Evolutionary conservation across 2,329 filamentous ascomycete species (phyloP).

Genomic region (Calonectria hawksworthii): DNA sequence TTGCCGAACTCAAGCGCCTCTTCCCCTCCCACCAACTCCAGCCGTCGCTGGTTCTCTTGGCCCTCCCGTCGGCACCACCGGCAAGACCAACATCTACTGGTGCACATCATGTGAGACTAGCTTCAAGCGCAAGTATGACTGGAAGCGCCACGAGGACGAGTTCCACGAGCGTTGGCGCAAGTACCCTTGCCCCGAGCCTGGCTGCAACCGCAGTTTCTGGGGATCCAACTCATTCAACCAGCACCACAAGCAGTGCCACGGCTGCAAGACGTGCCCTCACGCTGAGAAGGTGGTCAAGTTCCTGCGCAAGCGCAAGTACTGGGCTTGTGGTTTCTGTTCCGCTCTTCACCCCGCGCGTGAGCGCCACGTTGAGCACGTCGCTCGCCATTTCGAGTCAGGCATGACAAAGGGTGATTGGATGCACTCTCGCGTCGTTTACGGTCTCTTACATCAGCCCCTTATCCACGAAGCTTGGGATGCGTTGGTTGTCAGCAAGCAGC

Average conservation of each 20-base stretch:
- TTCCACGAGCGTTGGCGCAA: constrained; percentile 78
- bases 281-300: constrained; percentile 75
- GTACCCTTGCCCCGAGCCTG: constrained; percentile 74
- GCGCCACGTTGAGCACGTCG: constrained; percentile 77
- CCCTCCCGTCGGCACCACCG: constrained; percentile 46
- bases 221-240: constrained; percentile 78
- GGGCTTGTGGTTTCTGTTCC: constrained; percentile 78
- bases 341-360: constrained; percentile 74
- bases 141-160: constrained; percentile 78
- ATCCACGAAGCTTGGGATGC: constrained; percentile 74
- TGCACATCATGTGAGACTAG: constrained; percentile 73
- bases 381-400: constrained; percentile 75
- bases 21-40: constrained; percentile 52
- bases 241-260: constrained; percentile 76
- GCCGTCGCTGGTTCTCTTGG: constrained; percentile 50
- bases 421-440: constrained; percentile 77
- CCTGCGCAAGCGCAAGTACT: constrained; percentile 74
- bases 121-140: constrained; percentile 78
- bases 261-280: constrained; percentile 75
- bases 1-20: constrained; percentile 53
- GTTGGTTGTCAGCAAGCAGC: constrained; percentile 66
- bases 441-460: constrained; percentile 74
- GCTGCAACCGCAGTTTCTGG: constrained; percentile 77
- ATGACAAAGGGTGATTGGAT: constrained; percentile 77
- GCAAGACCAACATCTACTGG: constrained; percentile 66